Conservation (phyloP, 2,329 filamentous ascomycete genomes). For the Aureobasidium namibiae region DNA sequence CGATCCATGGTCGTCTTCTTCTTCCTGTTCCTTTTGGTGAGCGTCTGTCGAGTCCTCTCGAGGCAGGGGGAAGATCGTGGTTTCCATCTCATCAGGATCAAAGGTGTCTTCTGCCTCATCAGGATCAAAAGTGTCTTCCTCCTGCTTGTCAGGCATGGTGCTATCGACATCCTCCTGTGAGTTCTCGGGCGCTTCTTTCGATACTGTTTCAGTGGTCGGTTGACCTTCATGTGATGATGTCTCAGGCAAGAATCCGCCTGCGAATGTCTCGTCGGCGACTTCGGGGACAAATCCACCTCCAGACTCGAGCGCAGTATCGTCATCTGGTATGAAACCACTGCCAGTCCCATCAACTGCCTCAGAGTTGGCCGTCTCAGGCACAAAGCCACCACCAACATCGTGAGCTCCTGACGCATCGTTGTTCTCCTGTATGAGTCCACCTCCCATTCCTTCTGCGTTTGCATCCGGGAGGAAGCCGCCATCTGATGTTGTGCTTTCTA, state of each 20-base stretch:
- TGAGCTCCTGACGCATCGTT: constrained; percentile 22
- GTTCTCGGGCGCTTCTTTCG: background rate
- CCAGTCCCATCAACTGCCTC: constrained; percentile 16
- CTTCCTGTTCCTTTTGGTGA: constrained; percentile 5
- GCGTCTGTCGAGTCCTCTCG: background rate
- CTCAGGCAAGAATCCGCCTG: constrained; percentile 19
- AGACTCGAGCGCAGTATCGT: background rate
- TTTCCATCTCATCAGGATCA: constrained; percentile 20
- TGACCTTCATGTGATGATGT: background rate
- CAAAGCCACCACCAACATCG: constrained; percentile 7
- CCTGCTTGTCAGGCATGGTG: constrained; percentile 11
- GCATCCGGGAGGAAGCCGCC: background rate
- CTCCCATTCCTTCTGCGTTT: constrained; percentile 12
- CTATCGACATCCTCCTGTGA: constrained; percentile 15
- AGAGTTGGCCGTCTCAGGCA: constrained; percentile 12
- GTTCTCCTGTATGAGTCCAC: constrained; percentile 17
- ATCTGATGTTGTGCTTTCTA: background rate
- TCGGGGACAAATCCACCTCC: constrained; percentile 17
- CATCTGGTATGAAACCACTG: constrained; percentile 25
- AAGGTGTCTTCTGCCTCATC: constrained; percentile 23
- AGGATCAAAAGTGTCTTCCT: constrained; percentile 13
- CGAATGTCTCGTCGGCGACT: background rate
- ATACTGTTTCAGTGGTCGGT: background rate
- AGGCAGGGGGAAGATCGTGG: background rate
- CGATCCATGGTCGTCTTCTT: constrained; percentile 38